These are phyloP conservation scores for Fraxinus angustifolia DNA, from an alignment of 305 asterid species.

Conservation along the genomic window DNA sequence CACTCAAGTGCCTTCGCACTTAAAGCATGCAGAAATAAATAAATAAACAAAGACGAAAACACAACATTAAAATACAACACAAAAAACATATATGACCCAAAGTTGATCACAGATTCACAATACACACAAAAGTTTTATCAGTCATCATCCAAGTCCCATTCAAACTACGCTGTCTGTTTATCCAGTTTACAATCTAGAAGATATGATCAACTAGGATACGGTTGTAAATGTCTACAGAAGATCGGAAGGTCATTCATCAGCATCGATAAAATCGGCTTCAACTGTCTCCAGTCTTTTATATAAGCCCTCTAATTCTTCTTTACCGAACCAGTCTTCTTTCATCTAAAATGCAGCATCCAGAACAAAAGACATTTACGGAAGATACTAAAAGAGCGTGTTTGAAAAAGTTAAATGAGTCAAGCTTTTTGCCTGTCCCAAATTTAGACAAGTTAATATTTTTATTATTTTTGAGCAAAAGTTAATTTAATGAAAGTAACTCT, in stretches of 20 bases:
- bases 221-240: background rate
- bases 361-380: background rate
- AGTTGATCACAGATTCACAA: background rate
- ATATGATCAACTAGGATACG: background rate
- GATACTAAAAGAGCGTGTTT: background rate
- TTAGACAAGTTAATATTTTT: background rate
- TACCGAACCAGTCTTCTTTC: conserved; percentile 48
- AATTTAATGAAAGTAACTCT: background rate
- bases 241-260: background rate
- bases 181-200: background rate
- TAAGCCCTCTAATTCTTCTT: conserved; percentile 35
- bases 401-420: background rate
- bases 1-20: background rate
- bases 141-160: background rate
- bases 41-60: background rate
- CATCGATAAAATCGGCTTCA: background rate
- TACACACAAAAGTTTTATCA: background rate
- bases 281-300: conserved; percentile 27
- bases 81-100: background rate
- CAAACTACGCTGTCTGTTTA: background rate
- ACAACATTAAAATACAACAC: background rate
- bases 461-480: background rate
- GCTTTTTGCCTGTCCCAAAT: background rate
- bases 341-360: conserved; percentile 25
- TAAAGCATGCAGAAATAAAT: background rate